Percentiles rank a stretch among this genome's conserved stretches.
Evolutionary conservation across 2,329 filamentous ascomycete species (phyloP).

Genomic region (Phyllachora maydis): DNA sequence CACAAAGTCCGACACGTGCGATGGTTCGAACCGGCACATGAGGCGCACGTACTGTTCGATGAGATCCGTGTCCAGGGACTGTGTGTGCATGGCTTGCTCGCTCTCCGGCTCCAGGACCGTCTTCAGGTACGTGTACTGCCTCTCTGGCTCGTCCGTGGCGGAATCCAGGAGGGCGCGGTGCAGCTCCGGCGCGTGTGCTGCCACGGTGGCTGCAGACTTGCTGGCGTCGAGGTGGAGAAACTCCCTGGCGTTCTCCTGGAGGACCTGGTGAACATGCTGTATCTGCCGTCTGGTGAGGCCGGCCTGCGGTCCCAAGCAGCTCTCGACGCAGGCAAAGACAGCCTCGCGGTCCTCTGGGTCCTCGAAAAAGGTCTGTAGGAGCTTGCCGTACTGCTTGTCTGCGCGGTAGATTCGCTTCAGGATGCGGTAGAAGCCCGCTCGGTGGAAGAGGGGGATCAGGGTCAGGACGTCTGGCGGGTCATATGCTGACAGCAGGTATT

Average conservation of each 20-base stretch:
- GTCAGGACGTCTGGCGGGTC: constrained; percentile 64
- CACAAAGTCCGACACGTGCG: constrained; percentile 72
- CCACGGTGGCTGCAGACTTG: constrained; percentile 44
- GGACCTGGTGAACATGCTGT: constrained; percentile 46
- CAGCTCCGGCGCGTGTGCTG: constrained; percentile 37
- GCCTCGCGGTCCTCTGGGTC: constrained; percentile 56
- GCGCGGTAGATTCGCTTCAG: constrained; percentile 71
- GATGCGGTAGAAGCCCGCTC: constrained; percentile 75
- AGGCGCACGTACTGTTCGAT: constrained; percentile 73
- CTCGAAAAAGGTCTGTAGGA: constrained; percentile 68
- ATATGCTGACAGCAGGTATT: constrained; percentile 86
- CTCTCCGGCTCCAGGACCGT: constrained; percentile 48
- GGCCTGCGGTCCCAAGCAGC: constrained; percentile 47
- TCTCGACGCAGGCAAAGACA: constrained; percentile 61
- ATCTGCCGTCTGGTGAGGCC: constrained; percentile 48
- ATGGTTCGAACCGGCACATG: constrained; percentile 70
- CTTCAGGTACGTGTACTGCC: constrained; percentile 58
- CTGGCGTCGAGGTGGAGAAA: constrained; percentile 47
- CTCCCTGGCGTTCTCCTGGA: constrained; percentile 42
- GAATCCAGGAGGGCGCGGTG: constrained; percentile 45
- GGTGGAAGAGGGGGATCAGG: constrained; percentile 57
- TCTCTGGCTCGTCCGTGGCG: constrained; percentile 34
- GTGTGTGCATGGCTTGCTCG: constrained; percentile 2
- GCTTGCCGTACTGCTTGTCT: constrained; percentile 59
- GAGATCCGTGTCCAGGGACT: constrained; percentile 37